A percentile compares a stretch with the other conserved stretches of the same genome.
These are phyloP conservation scores for Oidiodendron maius DNA, from an alignment of 495 filamentous ascomycete genomes.

Conservation along the genomic window DNA sequence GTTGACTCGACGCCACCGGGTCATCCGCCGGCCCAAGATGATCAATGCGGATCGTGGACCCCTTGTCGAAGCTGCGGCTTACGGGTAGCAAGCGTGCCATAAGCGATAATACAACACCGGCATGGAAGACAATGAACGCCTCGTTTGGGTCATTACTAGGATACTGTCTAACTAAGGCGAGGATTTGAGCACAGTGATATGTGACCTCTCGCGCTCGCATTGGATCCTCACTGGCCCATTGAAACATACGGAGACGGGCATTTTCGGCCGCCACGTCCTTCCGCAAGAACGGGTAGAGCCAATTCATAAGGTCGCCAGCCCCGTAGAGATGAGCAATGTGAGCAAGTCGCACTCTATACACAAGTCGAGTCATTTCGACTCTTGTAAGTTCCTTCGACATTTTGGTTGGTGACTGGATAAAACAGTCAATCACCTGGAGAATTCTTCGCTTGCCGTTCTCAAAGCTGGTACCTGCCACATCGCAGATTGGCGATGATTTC, in stretches of 20 bases:
- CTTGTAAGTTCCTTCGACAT: background rate
- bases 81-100: background rate
- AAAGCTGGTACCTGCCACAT: no score
- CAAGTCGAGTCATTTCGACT: background rate
- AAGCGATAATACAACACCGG: background rate
- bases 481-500: background rate
- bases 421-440: background rate
- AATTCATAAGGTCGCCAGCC: constrained; percentile 4
- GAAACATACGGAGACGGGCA: background rate
- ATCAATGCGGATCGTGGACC: no score
- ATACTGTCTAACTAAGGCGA: background rate
- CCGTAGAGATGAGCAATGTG: constrained; percentile 2
- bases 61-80: no score
- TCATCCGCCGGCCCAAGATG: no score
- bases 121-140: constrained; percentile 5
- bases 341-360: background rate
- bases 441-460: background rate
- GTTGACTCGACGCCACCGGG: no score
- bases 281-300: background rate
- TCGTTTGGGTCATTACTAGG: background rate
- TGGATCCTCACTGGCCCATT: background rate
- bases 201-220: background rate
- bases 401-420: background rate
- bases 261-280: background rate
- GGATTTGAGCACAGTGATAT: background rate